These are phyloP conservation scores for Alternaria panax DNA, from an alignment of 2,329 filamentous ascomycete species.

Conservation along the genomic window DNA sequence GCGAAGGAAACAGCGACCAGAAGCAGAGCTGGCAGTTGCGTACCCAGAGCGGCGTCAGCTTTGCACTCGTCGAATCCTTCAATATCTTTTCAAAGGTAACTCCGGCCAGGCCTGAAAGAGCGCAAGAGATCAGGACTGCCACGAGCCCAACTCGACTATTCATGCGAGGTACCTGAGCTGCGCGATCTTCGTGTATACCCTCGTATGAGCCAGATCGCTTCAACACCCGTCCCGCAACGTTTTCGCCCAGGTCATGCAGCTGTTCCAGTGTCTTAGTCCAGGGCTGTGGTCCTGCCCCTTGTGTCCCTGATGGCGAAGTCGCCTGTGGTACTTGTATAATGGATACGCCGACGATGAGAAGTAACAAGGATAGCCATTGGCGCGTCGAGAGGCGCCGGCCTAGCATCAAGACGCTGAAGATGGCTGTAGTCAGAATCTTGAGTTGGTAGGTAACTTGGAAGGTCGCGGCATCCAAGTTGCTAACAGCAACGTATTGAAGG, in stretches of 20 bases:
- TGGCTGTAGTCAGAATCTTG: constrained; percentile 88
- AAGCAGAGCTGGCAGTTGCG: constrained; percentile 94
- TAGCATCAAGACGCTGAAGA: constrained; percentile 84
- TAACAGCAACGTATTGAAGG: constrained; percentile 90
- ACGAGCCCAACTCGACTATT: constrained; percentile 80
- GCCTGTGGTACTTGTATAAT: constrained; percentile 81
- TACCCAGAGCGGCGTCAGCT: constrained; percentile 84
- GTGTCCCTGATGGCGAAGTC: constrained; percentile 58
- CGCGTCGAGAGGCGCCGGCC: constrained; percentile 72
- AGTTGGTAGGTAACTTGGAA: constrained; percentile 95
- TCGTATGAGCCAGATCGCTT: constrained; percentile 84
- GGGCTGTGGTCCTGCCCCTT: constrained; percentile 70
- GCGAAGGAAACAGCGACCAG: constrained; percentile 88
- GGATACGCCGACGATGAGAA: constrained; percentile 82
- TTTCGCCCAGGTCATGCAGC: constrained; percentile 69
- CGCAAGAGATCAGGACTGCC: constrained; percentile 78
- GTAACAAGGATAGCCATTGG: constrained; percentile 80
- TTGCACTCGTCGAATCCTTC: constrained; percentile 74
- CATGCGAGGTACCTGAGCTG: constrained; percentile 65
- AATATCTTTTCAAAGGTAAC: constrained; percentile 92
- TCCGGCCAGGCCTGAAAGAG: constrained; percentile 82
- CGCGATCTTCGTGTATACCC: constrained; percentile 74
- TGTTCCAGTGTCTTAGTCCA: constrained; percentile 83
- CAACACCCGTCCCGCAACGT: constrained; percentile 58
- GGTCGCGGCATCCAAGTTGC: constrained; percentile 88